A percentile compares a stretch with the other conserved stretches of the same genome.
phyloP scores from a whole-genome alignment of 2,329 filamentous ascomycete genomes.

The Trichoderma sp. region DNA sequence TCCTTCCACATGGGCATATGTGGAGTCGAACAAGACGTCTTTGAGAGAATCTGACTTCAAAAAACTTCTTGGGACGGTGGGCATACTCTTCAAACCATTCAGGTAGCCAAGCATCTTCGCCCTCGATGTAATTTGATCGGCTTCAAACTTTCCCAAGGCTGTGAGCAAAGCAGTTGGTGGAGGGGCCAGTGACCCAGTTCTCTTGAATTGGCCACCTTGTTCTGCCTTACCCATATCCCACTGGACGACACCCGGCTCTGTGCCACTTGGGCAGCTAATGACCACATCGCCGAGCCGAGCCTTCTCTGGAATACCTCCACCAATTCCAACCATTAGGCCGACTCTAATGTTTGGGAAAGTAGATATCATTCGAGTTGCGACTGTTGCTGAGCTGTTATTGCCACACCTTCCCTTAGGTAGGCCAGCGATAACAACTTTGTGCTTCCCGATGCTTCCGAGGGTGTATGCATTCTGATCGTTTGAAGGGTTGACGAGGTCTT shows the following conservation, averaged over 20 bases:
- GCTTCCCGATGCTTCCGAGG: slow-evolving; percentile 28
- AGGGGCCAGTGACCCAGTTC: neutral
- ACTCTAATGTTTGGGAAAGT: slow-evolving; percentile 32
- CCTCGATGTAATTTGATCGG: neutral
- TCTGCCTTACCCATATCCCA: slow-evolving; percentile 21
- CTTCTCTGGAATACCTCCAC: slow-evolving; percentile 22
- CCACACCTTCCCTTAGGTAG: slow-evolving; percentile 35
- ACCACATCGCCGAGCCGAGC: slow-evolving; percentile 27
- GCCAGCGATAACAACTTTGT: slow-evolving; percentile 34
- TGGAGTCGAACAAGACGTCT: neutral
- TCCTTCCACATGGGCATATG: neutral
- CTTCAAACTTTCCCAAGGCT: slow-evolving; percentile 1
- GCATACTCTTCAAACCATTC: neutral
- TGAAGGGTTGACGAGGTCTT: neutral
- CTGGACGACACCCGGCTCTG: slow-evolving; percentile 20
- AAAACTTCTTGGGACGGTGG: neutral
- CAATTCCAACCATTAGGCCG: slow-evolving; percentile 26
- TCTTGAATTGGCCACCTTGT: neutral
- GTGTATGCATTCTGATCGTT: slow-evolving; percentile 27
- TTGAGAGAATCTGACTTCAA: neutral
- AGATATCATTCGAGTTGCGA: slow-evolving; percentile 33
- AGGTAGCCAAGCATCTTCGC: neutral
- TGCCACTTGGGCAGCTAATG: slow-evolving; percentile 15
- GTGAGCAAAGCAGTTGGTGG: slow-evolving; percentile 13
- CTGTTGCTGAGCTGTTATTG: slow-evolving; percentile 29